These are phyloP conservation scores for Metschnikowia vanudenii DNA, from an alignment of 805 yeast species.

Conservation along the genomic window DNA sequence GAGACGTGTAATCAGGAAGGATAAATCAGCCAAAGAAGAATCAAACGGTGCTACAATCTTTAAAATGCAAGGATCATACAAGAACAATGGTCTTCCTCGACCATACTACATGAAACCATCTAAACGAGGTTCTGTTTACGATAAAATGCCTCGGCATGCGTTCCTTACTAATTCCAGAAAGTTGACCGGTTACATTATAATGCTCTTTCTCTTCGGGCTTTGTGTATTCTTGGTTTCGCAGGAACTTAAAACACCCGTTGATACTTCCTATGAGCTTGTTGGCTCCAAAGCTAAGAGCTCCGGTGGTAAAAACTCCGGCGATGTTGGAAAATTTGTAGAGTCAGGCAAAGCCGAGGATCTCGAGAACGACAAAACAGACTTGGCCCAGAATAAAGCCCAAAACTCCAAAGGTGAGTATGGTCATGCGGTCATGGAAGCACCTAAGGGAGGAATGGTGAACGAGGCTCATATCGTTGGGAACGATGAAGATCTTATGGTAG, in stretches of 20 bases:
- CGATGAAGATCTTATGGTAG: slow-evolving; percentile 31
- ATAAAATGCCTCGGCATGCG: slow-evolving; percentile 29
- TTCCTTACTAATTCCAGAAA: slow-evolving; percentile 40
- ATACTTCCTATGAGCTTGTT: slow-evolving; percentile 29
- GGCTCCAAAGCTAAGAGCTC: slow-evolving; percentile 9
- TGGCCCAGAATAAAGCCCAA: slow-evolving; percentile 39
- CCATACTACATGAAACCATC: slow-evolving; percentile 48
- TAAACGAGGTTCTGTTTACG: slow-evolving; percentile 36
- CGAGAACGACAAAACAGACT: slow-evolving; percentile 33
- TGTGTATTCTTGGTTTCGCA: slow-evolving; percentile 38
- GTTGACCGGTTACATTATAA: slow-evolving; percentile 36
- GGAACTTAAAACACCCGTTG: slow-evolving; percentile 31
- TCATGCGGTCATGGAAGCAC: slow-evolving; percentile 42
- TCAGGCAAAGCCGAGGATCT: slow-evolving; percentile 30
- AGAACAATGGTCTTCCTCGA: slow-evolving; percentile 42
- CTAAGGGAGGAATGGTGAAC: slow-evolving; percentile 47
- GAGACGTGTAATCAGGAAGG: no score
- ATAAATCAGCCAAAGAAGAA: no score
- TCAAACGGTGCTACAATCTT: no score
- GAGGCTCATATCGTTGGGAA: slow-evolving; percentile 44
- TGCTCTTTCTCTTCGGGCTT: slow-evolving; percentile 34
- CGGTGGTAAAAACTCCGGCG: slow-evolving; percentile 21
- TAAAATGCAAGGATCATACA: slow-evolving; percentile 44
- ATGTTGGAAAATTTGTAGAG: slow-evolving; percentile 30
- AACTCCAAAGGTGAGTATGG: slow-evolving; percentile 42